Evolutionary conservation across 768 basidiomycete genomes (phyloP), one percentile per base, ranked within the genome.

Genomic region (Trametes gibbosa): DNA sequence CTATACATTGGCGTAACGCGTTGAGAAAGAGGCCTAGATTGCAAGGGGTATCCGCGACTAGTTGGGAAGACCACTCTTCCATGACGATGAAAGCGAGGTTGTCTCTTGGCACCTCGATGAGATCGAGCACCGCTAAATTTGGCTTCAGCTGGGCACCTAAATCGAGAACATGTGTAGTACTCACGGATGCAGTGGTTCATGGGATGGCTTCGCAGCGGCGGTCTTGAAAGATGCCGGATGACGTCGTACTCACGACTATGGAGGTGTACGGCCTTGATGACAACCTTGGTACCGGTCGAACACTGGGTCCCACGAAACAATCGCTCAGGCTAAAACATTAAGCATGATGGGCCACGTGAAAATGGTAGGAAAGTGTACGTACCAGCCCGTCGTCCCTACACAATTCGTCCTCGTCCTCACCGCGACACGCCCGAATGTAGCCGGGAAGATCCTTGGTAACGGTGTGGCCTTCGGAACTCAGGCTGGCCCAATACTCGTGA

Each of bases 141-240:
- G 59, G 53, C 9, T 50, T 50, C 69, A 63, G 37, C 5, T 14
- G 17, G 27, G 43, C 25, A 29, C 6, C 19, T 25, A 32, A 32
- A 32, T 23, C 12, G 12, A 21, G 25, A 46, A 17, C 17, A 37
- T 27, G 23, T 37, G 5, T 37, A 27, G 17, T 24, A 67, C 72
- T 61, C 57, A 90, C 89, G 89, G 70, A 91, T 89, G 50, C 82
- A 85, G 64, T 88, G 89, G 67, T 90, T 90, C 82, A 81, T 84
- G 49, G 84, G 82, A 66, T 90, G 77, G 46, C 76, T 68, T 60
- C 80, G 75, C 62, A 85, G 68, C 14, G 79, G 75, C 43, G 81
- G 75, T 17, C 78, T 77, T 14, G 83, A 84, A 17, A 91, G 73
- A 56, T 76, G 71, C 37, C 78, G 81, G 24, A 87, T 80, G 50